Base-by-base conservation (phyloP, 208 protist species). In the Trypanosoma avium region DNA sequence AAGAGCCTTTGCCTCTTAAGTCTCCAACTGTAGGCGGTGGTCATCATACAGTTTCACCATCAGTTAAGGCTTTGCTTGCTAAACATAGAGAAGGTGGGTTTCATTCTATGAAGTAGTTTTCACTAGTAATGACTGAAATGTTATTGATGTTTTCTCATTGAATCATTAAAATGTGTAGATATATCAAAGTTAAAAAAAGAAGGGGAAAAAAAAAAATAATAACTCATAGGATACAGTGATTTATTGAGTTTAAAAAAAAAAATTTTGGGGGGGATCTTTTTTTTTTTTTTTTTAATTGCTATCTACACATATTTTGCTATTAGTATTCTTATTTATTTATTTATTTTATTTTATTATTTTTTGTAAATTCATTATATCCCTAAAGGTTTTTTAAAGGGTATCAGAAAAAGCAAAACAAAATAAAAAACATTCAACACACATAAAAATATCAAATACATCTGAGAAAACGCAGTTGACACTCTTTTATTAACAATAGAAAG, bases 61-160 rank as follows among this genome's bases (percentile, higher is more conserved):
- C 85, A 3, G 82, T 86, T 29, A 79, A 82, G 60, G 73, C 85
- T 24, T 61, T 92, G 17, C 55, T 92, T 40, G 79, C 85, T n/a
- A 88, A 81, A 49, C 77, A 84, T 66, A 62, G 30, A 46, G 29
- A 38, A 21, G 40, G 36, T 46, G 21, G 19, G 36, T 19, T 29
- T 27, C 10, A 29, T 40, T 46, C 26, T 35, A 19, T 60, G 24
- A 64, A 9, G 22, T 50, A 29, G 46, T 19, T n/a, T n/a, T n/a
- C n/a, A n/a, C n/a, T n/a, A n/a, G n/a, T n/a, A n/a, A n/a, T n/a
- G n/a, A n/a, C n/a, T n/a, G n/a, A n/a, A n/a, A n/a, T n/a, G n/a
- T n/a, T n/a, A n/a, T n/a, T n/a, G n/a, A n/a, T n/a, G n/a, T n/a
- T n/a, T n/a, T n/a, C n/a, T n/a, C n/a, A n/a, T n/a, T n/a, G n/a